Conservation (phyloP, 2,329 filamentous ascomycete species). For the Ophiostoma montium region DNA sequence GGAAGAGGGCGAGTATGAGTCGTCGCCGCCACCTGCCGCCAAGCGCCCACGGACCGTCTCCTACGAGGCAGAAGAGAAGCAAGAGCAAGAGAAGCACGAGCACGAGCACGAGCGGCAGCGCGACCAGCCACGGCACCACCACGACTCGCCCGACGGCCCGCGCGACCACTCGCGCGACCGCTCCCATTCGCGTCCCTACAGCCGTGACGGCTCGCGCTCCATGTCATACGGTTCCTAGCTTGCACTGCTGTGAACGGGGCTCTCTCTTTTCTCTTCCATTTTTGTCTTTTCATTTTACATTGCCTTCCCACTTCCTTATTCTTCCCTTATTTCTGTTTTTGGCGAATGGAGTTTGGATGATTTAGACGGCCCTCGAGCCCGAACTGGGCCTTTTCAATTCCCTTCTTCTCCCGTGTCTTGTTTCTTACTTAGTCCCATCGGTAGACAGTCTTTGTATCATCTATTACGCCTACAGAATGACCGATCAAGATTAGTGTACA, state of each 20-base stretch:
- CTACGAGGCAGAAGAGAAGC: not conserved
- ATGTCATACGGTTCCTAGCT: not conserved
- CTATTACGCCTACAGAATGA: too few relatives aligned
- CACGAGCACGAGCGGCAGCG: slow-evolving; percentile 10
- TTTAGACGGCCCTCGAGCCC: not conserved
- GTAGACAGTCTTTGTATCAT: too few relatives aligned
- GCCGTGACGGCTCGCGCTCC: slow-evolving; percentile 1
- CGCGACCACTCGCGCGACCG: too few relatives aligned
- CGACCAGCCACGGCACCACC: slow-evolving; percentile 9
- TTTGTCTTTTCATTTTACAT: not conserved
- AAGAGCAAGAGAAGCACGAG: slow-evolving; percentile 16
- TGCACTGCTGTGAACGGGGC: too few relatives aligned
- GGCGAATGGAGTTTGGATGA: not conserved
- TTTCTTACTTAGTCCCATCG: not conserved
- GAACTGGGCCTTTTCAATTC: not conserved
- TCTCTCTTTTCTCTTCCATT: not conserved
- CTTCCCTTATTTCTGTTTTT: not conserved
- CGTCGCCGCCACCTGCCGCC: slow-evolving; percentile 1
- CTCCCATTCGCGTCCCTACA: not conserved
- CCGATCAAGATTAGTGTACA: too few relatives aligned
- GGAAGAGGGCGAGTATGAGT: slow-evolving; percentile 17
- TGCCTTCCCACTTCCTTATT: not conserved
- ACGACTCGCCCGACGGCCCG: slow-evolving; percentile 9
- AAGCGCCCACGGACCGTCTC: not conserved
- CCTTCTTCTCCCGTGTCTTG: not conserved